phyloP scores from a whole-genome alignment of 2,329 filamentous ascomycete species.

The Ascocoryne sarcoides region DNA sequence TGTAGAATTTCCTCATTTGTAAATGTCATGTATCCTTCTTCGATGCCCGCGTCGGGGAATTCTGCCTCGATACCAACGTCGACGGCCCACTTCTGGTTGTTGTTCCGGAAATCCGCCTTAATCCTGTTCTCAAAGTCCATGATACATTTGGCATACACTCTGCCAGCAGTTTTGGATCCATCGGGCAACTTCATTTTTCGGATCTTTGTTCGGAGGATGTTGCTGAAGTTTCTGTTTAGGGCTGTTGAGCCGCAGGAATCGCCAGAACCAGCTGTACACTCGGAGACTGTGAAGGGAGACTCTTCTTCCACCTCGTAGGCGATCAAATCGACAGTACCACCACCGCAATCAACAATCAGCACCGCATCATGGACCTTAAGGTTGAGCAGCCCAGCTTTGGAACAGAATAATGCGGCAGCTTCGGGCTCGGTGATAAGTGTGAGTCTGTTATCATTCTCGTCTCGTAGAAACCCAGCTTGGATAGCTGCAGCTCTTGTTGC shows the following conservation, averaged over 20 bases:
- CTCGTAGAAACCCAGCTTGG: conserved; percentile 90
- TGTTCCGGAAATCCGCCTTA: conserved; percentile 99
- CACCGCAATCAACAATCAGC: conserved; percentile 94
- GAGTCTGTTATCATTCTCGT: conserved; percentile 94
- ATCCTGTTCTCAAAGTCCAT: conserved; percentile 99
- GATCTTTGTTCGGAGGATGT: conserved; percentile 95
- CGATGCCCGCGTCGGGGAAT: conserved; percentile 93
- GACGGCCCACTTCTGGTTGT: conserved; percentile 97
- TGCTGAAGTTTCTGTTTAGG: conserved; percentile 95
- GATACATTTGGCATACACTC: conserved; percentile 98
- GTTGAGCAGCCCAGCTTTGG: conserved; percentile 91
- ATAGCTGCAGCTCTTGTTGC: conserved; percentile 93
- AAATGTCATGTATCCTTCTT: conserved; percentile 99
- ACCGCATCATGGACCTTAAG: conserved; percentile 99
- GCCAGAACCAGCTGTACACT: conserved; percentile 94
- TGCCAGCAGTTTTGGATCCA: conserved; percentile 92
- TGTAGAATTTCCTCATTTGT: conserved; percentile 98
- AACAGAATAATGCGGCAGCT: conserved; percentile 93
- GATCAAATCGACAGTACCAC: conserved; percentile 97
- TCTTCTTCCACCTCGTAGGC: conserved; percentile 98
- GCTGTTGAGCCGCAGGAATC: conserved; percentile 98
- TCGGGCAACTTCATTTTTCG: conserved; percentile 98
- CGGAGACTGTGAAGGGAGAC: conserved; percentile 90
- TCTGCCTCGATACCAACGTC: conserved; percentile 98
- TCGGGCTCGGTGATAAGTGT: conserved; percentile 95